phyloP scores from a whole-genome alignment of 1,139 yeast genomes.

The Kodamaea arcana region DNA sequence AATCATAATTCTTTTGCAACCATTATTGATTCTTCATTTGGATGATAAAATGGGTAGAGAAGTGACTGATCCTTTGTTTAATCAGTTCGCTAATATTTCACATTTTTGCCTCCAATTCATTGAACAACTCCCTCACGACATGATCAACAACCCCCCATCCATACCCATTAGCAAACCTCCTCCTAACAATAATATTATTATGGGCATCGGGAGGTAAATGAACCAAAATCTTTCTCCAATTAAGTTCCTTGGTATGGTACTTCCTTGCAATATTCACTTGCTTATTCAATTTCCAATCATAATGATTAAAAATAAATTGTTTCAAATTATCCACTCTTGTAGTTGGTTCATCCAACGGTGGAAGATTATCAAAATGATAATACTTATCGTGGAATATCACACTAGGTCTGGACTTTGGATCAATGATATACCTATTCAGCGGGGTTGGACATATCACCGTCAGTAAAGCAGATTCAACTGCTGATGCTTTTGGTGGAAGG shows the following conservation, averaged over 20 bases:
- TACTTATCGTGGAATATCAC: slow-evolving; percentile 77
- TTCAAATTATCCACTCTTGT: slow-evolving; percentile 3
- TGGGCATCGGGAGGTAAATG: slow-evolving; percentile 27
- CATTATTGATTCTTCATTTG: too few species aligned
- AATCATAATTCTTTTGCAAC: too few species aligned
- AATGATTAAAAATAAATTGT: slow-evolving; percentile 15
- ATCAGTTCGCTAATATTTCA: too few species aligned
- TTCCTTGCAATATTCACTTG: slow-evolving; percentile 25
- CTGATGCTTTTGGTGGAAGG: slow-evolving; percentile 44
- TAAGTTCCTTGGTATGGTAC: slow-evolving; percentile 20
- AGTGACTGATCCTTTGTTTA: too few species aligned
- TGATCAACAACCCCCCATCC: slow-evolving; percentile 31
- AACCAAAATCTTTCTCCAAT: slow-evolving; percentile 25
- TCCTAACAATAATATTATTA: slow-evolving; percentile 24
- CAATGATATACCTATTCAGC: slow-evolving; percentile 25
- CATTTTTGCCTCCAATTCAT: slow-evolving; percentile 5
- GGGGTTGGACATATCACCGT: slow-evolving; percentile 45
- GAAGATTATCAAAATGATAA: slow-evolving; percentile 63
- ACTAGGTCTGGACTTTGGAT: slow-evolving; percentile 45
- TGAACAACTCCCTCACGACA: slow-evolving; percentile 16
- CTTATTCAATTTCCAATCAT: slow-evolving; percentile 22
- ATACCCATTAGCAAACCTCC: slow-evolving; percentile 25
- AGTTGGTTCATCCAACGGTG: slow-evolving; percentile 22
- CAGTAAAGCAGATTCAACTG: slow-evolving; percentile 41
- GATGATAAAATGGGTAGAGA: too few species aligned